Percentiles rank a stretch among this genome's conserved stretches.
phyloP scores from a whole-genome alignment of 495 filamentous ascomycete species.

The Apodospora peruviana region DNA sequence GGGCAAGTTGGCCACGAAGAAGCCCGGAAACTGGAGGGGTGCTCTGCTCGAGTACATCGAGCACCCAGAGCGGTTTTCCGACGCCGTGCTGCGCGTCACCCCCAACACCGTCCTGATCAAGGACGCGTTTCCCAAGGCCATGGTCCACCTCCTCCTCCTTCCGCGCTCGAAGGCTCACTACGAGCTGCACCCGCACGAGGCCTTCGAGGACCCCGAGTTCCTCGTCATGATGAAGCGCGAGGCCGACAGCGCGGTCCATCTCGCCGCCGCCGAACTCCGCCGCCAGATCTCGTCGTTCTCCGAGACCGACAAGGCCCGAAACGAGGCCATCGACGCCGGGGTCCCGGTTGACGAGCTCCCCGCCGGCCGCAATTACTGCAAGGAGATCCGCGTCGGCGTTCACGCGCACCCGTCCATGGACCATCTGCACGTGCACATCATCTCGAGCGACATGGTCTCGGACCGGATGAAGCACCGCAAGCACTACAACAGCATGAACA shows the following conservation, averaged over 20 bases:
- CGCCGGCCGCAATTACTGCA: conserved; percentile 67
- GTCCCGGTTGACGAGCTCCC: conserved; percentile 48
- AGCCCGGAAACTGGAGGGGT: conserved; percentile 43
- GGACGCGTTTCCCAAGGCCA: conserved; percentile 80
- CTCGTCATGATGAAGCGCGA: conserved; percentile 58
- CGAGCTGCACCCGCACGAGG: conserved; percentile 69
- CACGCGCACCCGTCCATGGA: conserved; percentile 90
- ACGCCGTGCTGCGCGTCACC: conserved; percentile 63
- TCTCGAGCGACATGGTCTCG: conserved; percentile 68
- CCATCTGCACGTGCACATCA: conserved; percentile 85
- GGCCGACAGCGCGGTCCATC: conserved; percentile 49
- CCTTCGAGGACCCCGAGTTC: conserved; percentile 67
- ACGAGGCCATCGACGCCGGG: conserved; percentile 42
- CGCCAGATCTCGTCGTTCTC: conserved; percentile 63
- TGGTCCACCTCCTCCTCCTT: conserved; percentile 79
- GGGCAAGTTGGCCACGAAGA: conserved; percentile 12
- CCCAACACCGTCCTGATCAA: conserved; percentile 71
- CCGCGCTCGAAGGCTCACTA: conserved; percentile 62
- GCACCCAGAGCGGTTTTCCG: conserved; percentile 59
- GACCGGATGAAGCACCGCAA: conserved; percentile 69
- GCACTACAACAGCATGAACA: conserved; percentile 90
- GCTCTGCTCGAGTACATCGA: conserved; percentile 66
- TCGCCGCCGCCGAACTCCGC: conserved; percentile 73
- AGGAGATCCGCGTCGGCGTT: conserved; percentile 71
- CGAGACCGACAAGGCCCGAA: conserved; percentile 46